Base-by-base conservation (phyloP, 176 grass and related monocot species). In the Guadua angustifolia region DNA sequence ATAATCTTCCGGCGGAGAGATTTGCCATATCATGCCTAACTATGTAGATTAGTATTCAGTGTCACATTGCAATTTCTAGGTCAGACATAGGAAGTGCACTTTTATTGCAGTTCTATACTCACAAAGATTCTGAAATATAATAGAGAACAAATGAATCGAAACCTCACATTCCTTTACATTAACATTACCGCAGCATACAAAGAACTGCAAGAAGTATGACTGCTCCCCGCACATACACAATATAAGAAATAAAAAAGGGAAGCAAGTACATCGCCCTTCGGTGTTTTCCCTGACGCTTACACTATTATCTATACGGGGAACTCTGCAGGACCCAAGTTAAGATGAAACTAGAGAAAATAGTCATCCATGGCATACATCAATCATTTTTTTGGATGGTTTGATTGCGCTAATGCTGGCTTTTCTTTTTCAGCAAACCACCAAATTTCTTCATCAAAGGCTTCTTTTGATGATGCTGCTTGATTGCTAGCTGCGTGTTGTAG, bases 341-440 rank as follows among this genome's bases (percentile, higher is more conserved):
- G 49, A 29, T 56, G 66, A 67, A 83, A 79, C 84, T 87, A 85
- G 87, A 81, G 75, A 52, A 77, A 78, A 59, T 78, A 73, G 58
- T 78, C 84, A 79, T 24, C 56, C 79, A 79, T 82, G 49, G 52
- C 60, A 87, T 69, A 62, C 69, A 75, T 79, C 47, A 64, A 33
- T 45, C 16, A 75, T 64, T 64, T 29, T 4, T 26, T 64, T 64
- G 16, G 61, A 79, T 55, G 44, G 21, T 62, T 80, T 86, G 13
- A 33, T 33, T 74, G 58, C 79, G 77, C 84, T 94, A 92, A 83
- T 88, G 81, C 82, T 85, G 75, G 43, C 52, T 88, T 85, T 93
- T 98, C 77, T 98, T 98, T 86, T 90, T 98, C 73, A 98, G 85
- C 80, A 98, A 83, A 69, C 92, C 92, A 62, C 92, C 77, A 51